Base-by-base conservation (phyloP, 164 flowering plant genomes). In the Tetrastigma voinierianum region DNA sequence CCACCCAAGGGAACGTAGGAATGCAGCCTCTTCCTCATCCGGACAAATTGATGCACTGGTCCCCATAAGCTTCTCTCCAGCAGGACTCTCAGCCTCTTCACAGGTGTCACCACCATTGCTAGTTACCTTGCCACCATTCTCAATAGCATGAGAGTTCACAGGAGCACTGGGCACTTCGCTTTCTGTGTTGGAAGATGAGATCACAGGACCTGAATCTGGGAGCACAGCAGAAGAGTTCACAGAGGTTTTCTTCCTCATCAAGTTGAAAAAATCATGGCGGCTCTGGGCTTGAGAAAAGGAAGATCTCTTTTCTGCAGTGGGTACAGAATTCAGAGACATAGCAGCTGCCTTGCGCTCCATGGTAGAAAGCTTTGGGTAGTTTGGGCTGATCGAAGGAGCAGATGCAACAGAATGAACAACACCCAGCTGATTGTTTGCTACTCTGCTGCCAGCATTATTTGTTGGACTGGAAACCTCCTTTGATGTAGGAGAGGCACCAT, bases 1-100 rank as follows among this genome's bases (percentile, higher is more conserved):
- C 98, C 98, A 94, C 14, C 98, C 98, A 78, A 94, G 93, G 11
- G 95, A 90, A 25, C 87, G 85, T 63, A 94, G 88, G 63, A 94
- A 94, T 7, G 81, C 83, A 54, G 72, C 81, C 78, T 94, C 98
- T 72, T 90, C 90, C 60, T 90, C 96, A 62, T 84, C 84, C 10
- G 87, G 75, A 74, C 59, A 66, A 44, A 78, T 72, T 58, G 66
- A 69, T 40, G 59, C 76, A 74, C 65, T 57, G 23, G 62, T 57
- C 56, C 54, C 57, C 49, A 54, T 61, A 57, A 62, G 69, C 53
- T 77, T 74, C 52, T 82, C 80, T 48, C 64, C 78, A 53, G 66
- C 70, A 70, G 67, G 23, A 48, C 54, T 69, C 62, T 70, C 71
- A n/a, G 69, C 56, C 54, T 75, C 83, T 44, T 77, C 71, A 70